A percentile compares a stretch with the other conserved stretches of the same genome.
Evolutionary conservation across 1,284 basidiomycete species (phyloP).

Genomic region (Heliocybe sulcata): DNA sequence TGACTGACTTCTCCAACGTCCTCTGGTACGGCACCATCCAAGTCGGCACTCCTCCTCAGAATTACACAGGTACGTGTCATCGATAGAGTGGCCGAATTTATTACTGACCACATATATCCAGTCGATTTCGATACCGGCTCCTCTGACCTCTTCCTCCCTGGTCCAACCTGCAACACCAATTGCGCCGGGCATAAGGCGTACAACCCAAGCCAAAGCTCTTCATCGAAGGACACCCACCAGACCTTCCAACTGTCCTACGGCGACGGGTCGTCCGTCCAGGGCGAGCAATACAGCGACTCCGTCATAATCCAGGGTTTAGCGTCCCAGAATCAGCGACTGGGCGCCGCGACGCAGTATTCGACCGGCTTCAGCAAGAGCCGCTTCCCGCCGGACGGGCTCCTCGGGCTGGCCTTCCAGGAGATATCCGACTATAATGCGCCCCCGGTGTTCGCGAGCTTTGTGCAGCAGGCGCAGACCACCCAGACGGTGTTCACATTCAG

Average conservation of each 20-base stretch:
- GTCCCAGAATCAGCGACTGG: slow-evolving; percentile 14
- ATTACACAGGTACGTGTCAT: slow-evolving; percentile 4
- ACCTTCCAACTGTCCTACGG: slow-evolving; percentile 24
- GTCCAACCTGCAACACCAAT: slow-evolving; percentile 15
- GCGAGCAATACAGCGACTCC: slow-evolving; percentile 27
- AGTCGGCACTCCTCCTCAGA: slow-evolving; percentile 7
- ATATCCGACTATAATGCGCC: slow-evolving; percentile 13
- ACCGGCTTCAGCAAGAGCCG: slow-evolving; percentile 8
- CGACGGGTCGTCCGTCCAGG: slow-evolving; percentile 24
- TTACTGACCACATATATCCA: too few species aligned
- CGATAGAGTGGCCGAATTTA: too few species aligned
- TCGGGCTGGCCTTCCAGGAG: slow-evolving; percentile 23
- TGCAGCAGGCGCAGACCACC: slow-evolving; percentile 14
- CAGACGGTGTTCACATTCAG: slow-evolving; percentile 30
- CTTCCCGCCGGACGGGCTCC: slow-evolving; percentile 22
- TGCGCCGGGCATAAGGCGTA: slow-evolving; percentile 28
- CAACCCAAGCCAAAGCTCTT: slow-evolving; percentile 22
- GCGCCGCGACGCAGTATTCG: slow-evolving; percentile 16
- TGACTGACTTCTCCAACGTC: slow-evolving; percentile 6
- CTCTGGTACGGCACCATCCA: slow-evolving; percentile 10
- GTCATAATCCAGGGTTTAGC: slow-evolving; percentile 16
- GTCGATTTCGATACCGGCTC: slow-evolving; percentile 30
- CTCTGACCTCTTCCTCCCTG: slow-evolving; percentile 18
- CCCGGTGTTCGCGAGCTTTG: slow-evolving; percentile 18
- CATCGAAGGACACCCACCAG: slow-evolving; percentile 18